phyloP scores from a whole-genome alignment of 306 rosid species.

The Vigna hirtella region DNA sequence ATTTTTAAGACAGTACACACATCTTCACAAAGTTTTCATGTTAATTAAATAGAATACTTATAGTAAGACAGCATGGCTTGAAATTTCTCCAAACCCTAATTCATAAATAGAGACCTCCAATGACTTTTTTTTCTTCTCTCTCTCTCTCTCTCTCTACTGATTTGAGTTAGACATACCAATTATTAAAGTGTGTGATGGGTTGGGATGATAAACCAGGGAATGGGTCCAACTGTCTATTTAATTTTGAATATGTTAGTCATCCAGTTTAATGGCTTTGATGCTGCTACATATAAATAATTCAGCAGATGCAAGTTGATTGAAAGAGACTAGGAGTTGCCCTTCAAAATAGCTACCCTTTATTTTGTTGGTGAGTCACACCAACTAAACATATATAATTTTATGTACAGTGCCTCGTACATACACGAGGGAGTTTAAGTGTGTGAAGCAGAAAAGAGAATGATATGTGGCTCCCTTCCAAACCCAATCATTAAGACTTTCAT shows the following conservation, averaged over 20 bases:
- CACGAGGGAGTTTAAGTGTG: slow-evolving; percentile 35
- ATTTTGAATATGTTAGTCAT: slow-evolving; percentile 30
- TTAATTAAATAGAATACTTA: neutral
- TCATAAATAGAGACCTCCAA: neutral
- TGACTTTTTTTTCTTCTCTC: neutral
- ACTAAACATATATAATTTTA: neutral
- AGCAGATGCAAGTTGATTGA: slow-evolving; percentile 41
- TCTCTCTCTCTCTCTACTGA: neutral
- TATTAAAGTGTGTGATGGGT: slow-evolving; percentile 43
- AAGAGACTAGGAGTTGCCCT: slow-evolving; percentile 32
- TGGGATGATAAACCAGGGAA: slow-evolving; percentile 30
- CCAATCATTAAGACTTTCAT: slow-evolving; percentile 54
- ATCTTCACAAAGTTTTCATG: neutral
- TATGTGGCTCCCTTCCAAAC: slow-evolving; percentile 37
- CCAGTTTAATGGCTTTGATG: slow-evolving; percentile 32
- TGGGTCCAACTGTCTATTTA: slow-evolving; percentile 45
- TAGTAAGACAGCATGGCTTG: neutral
- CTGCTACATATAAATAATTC: slow-evolving; percentile 5
- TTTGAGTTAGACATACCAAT: slow-evolving; percentile 41
- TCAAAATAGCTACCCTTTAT: slow-evolving; percentile 24
- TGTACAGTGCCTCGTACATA: slow-evolving; percentile 44
- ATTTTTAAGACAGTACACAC: neutral
- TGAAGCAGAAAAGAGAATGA: slow-evolving; percentile 37
- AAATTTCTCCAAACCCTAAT: slow-evolving; percentile 41
- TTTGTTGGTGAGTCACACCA: neutral